Base-by-base conservation (phyloP, 495 filamentous ascomycete genomes). In the Daldinia caldariorum region DNA sequence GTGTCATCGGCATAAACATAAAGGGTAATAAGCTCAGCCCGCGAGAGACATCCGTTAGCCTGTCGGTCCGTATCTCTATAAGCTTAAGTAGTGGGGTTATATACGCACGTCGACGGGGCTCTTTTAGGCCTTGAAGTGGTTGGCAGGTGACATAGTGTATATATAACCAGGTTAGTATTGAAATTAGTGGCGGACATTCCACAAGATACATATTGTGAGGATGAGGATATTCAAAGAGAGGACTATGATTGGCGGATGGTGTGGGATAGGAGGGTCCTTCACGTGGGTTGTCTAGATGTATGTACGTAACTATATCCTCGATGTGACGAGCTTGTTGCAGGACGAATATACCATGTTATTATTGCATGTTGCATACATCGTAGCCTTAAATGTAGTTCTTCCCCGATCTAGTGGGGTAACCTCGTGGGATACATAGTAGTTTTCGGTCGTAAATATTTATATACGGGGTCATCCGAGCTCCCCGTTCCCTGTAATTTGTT, bases 31-130 rank as follows among this genome's bases (percentile, higher is more conserved):
- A 22, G 2, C 10, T 47, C 43, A 16, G 43, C 18, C 43, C 43
- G n/a, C 43, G 16, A 47, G 43, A 47, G 43, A 47, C 22, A 47
- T 16, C 8, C 16, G 43, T 47, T 47, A 18, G 43, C 20, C 43
- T 18, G 43, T 47, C 20, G 43, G 43, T 47, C 43, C 20, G 43
- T 47, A 18, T 20, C 10, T 47, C 16, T 47, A 47, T 47, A 47
- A 22, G 43, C 43, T 47, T 47, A 47, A 47, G 18, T 47, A 22
- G 43, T 47, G 43, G 43, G 22, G 43, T 47, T 47, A 47, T 47
- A 22, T 16, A 47, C 43, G 16, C 43, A 47, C 43, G 43, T 47
- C 16, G 43, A 47, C 10, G 20, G 18, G 18, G 43, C 8, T 47
- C 43, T 47, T 18, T 47, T 47, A 22, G 20, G 43, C 43, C 43